phyloP scores from a whole-genome alignment of 2,329 filamentous ascomycete genomes.

The Aureobasidium pullulans region DNA sequence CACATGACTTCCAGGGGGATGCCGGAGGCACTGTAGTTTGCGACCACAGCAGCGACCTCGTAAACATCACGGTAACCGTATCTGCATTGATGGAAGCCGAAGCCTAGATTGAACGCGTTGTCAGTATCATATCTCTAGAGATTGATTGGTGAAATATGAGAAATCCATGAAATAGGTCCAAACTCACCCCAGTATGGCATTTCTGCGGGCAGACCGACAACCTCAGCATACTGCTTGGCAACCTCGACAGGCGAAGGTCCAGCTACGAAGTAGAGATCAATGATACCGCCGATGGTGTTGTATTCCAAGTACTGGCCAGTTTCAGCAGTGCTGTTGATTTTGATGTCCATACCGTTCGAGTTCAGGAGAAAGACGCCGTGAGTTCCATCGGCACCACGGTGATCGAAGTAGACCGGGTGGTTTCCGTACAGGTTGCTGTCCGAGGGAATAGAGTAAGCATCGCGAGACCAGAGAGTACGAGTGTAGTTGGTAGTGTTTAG shows the following conservation, averaged over 20 bases:
- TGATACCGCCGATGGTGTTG: conserved; percentile 66
- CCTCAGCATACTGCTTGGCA: conserved; percentile 43
- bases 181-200: conserved; percentile 38
- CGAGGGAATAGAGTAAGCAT: conserved; percentile 53
- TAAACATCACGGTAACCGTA: conserved; percentile 52
- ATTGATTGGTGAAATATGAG: no score
- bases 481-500: conserved; percentile 62
- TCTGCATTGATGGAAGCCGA: conserved; percentile 44
- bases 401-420: conserved; percentile 70
- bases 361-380: conserved; percentile 65
- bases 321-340: conserved; percentile 55
- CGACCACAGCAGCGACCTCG: conserved; percentile 58
- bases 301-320: conserved; percentile 68
- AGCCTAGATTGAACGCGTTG: conserved; percentile 27
- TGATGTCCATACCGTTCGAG: conserved; percentile 69
- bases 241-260: conserved; percentile 41
- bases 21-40: conserved; percentile 56
- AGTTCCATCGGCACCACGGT: conserved; percentile 49
- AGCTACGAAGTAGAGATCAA: conserved; percentile 55
- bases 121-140: not conserved
- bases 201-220: conserved; percentile 42
- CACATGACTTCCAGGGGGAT: conserved; percentile 63
- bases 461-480: conserved; percentile 57
- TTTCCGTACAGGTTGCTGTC: conserved; percentile 64
- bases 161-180: no score